These are phyloP conservation scores for Dissophora ornata DNA, from an alignment of 192 early-diverging fungal genomes.

Conservation along the genomic window DNA sequence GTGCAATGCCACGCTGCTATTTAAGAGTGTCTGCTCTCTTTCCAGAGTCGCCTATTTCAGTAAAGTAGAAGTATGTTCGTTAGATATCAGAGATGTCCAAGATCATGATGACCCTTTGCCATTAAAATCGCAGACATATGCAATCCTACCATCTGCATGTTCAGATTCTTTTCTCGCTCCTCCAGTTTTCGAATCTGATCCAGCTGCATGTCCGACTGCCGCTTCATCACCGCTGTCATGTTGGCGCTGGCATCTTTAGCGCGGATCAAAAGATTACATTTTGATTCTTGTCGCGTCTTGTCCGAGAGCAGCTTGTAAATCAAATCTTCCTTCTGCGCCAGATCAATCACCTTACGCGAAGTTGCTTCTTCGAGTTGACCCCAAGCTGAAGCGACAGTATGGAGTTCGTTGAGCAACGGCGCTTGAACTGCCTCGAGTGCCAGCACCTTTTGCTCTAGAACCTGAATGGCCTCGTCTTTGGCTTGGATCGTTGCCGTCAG, in stretches of 20 bases:
- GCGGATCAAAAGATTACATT: slow-evolving; percentile 83
- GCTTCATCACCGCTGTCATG: slow-evolving; percentile 77
- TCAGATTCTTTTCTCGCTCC: slow-evolving; percentile 80
- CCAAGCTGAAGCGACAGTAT: slow-evolving; percentile 76
- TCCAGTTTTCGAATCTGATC: slow-evolving; percentile 87
- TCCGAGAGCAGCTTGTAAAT: slow-evolving; percentile 83
- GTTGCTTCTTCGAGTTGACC: slow-evolving; percentile 88
- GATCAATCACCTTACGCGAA: slow-evolving; percentile 81
- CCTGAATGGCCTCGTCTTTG: slow-evolving; percentile 63
- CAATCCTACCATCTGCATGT: slow-evolving; percentile 56
- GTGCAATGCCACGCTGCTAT: slow-evolving; percentile 33
- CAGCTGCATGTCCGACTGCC: slow-evolving; percentile 89
- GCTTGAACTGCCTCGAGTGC: slow-evolving; percentile 57
- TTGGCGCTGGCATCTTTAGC: slow-evolving; percentile 76
- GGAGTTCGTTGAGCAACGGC: slow-evolving; percentile 72
- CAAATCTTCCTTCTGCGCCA: slow-evolving; percentile 83
- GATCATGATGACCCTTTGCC: no score
- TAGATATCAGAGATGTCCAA: no score
- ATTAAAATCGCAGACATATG: not conserved
- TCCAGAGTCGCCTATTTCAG: slow-evolving; percentile 43
- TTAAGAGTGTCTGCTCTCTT: slow-evolving; percentile 34
- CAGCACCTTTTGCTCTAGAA: slow-evolving; percentile 67
- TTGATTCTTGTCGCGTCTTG: slow-evolving; percentile 89
- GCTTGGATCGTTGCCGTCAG: slow-evolving; percentile 46
- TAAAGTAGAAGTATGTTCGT: slow-evolving; percentile 3